Evolutionary conservation across 176 grass and related monocot genomes (phyloP).

Genomic region (Areca catechu): DNA sequence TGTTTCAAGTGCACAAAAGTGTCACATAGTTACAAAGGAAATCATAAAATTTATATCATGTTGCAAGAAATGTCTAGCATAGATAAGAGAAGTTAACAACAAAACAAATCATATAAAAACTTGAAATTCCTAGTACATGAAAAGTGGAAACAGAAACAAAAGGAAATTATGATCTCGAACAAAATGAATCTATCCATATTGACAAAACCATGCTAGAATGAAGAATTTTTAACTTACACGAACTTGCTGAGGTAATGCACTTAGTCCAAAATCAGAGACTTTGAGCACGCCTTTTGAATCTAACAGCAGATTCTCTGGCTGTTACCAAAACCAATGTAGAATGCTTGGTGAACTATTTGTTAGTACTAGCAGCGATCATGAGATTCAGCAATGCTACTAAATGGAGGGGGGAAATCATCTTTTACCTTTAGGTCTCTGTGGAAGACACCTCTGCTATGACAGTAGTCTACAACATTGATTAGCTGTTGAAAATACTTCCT

Average conservation of each 20-base stretch:
- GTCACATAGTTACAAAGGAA: no score
- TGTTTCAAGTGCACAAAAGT: background rate
- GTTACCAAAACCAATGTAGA: slow-evolving; percentile 13
- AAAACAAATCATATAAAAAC: no score
- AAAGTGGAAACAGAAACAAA: background rate
- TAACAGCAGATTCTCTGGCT: slow-evolving; percentile 95
- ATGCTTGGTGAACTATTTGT: no score
- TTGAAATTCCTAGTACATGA: background rate
- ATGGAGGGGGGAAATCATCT: background rate
- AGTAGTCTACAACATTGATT: slow-evolving; percentile 95
- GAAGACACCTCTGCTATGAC: slow-evolving; percentile 94
- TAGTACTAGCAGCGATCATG: no score
- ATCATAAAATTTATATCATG: no score
- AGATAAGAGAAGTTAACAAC: no score
- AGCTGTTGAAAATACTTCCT: slow-evolving; percentile 98
- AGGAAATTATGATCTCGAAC: background rate
- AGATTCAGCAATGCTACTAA: no score
- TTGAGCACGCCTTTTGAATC: slow-evolving; percentile 73
- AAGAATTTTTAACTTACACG: slow-evolving; percentile 37
- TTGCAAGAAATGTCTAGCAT: no score
- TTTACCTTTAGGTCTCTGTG: slow-evolving; percentile 89
- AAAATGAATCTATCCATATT: no score
- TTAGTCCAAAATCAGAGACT: slow-evolving; percentile 92
- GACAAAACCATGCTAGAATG: background rate
- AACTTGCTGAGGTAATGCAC: slow-evolving; percentile 88